Base-by-base conservation (phyloP, 2,329 filamentous ascomycete genomes). In the Nemania diffusa region DNA sequence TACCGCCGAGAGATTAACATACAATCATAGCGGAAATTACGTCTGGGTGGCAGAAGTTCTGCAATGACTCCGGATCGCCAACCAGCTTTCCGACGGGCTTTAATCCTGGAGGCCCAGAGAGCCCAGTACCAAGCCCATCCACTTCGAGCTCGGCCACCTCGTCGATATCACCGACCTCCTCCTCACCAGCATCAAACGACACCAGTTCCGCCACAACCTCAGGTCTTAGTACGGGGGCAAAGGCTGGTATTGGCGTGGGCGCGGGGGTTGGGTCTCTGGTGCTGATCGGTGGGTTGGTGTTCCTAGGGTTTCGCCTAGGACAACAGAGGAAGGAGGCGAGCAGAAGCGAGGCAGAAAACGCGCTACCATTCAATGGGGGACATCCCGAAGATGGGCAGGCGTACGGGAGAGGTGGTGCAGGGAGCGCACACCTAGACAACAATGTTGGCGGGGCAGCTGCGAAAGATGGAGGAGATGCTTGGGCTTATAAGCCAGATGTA, bases 181-280 rank as follows among this genome's bases (percentile, higher is more conserved):
- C 64, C n/a, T 15, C 66, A 5, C 42, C 63, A 29, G 22, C 40
- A 27, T 29, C 57, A 52, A 62, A n/a, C 37, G 55, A 40, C 20
- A 29, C 32, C 11, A 40, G 5, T 24, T 8, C 61, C n/a, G 44
- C 27, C 13, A 3, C 27, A 13, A 7, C 42, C 17, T 57, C 64
- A 4, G 57, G 27, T 42, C 59, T 70, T 2, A 67, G 27, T 13
- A 65, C 68, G 27, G 65, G 57, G n/a, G 62, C 58, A 17, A 67
- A 68, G n/a, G 61, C 62, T 20, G 68, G 68, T 6, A 76, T 84
- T 4, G 81, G 78, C 4, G 77, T 81, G 0, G 82, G 81, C 20
- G 76, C 77, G 2, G 74, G 69, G n/a, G 69, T 77, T 27, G 78
- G 76, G 2, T 65, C 62, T 24, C 57, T 76, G 11, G 72, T 64